phyloP scores from a whole-genome alignment of 2,329 filamentous ascomycete genomes.

The Exserohilum turcica region DNA sequence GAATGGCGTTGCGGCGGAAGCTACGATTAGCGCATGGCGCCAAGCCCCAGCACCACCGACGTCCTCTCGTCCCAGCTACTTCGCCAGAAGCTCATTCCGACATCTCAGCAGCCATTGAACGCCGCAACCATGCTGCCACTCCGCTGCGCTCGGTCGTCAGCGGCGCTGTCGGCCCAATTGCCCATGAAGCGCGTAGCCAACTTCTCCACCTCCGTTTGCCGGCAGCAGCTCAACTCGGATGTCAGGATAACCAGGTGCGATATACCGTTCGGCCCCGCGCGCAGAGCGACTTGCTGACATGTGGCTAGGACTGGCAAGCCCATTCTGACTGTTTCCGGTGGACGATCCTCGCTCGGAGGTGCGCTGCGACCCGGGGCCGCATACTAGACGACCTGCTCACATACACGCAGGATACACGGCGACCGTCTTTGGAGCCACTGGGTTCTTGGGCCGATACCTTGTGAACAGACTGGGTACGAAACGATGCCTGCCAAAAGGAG shows the following conservation, averaged over 20 bases:
- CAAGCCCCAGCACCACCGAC: slow-evolving; percentile 29
- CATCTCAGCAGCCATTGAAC: slow-evolving; percentile 46
- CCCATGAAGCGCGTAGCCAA: slow-evolving; percentile 34
- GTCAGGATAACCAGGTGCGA: slow-evolving; percentile 74
- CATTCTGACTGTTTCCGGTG: slow-evolving; percentile 84
- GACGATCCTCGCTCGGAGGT: slow-evolving; percentile 90
- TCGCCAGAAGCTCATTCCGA: slow-evolving; percentile 33
- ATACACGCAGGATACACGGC: slow-evolving; percentile 77
- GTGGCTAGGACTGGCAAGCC: slow-evolving; percentile 81
- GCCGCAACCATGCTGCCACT: slow-evolving; percentile 47
- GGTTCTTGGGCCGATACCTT: slow-evolving; percentile 94
- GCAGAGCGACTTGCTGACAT: slow-evolving; percentile 16
- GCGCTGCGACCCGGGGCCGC: slow-evolving; percentile 34
- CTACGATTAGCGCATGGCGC: slow-evolving; percentile 26
- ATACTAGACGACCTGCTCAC: slow-evolving; percentile 36
- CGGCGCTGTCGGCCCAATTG: slow-evolving; percentile 42
- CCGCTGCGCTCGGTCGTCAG: slow-evolving; percentile 48
- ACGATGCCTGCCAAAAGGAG: neutral
- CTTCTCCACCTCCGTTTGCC: slow-evolving; percentile 37
- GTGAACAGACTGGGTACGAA: slow-evolving; percentile 84
- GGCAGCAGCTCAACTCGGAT: slow-evolving; percentile 65
- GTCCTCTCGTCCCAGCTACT: slow-evolving; percentile 27
- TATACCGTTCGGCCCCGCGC: neutral
- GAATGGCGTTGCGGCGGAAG: slow-evolving; percentile 30
- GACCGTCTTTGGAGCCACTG: slow-evolving; percentile 96